Base-by-base conservation (phyloP, 2,329 filamentous ascomycete species). In the Phialophora chinensis region DNA sequence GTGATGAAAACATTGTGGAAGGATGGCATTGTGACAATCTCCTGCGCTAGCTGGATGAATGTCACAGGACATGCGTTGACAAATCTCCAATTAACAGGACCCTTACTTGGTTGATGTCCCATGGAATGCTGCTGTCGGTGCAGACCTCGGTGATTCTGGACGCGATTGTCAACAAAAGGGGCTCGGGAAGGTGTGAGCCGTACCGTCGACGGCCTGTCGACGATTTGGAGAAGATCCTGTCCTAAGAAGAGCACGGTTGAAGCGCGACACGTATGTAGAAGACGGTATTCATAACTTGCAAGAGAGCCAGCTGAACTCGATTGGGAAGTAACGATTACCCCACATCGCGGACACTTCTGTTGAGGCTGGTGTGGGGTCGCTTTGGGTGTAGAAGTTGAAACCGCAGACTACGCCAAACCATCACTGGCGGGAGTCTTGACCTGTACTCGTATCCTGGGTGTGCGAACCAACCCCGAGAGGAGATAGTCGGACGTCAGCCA, bases 311-410 rank as follows among this genome's bases (percentile, higher is more conserved):
- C 10, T 27, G 14, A 2, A 1, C 17, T 44, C 38, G 20, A 49
- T 50, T 50, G 17, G 57, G 57, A 8, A 55, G 27, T 27, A 49
- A n/a, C 7, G 12, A 12, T n/a, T 44, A 65, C 62, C 56, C 62
- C 62, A 65, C 62, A 55, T 65, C 25, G 23, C 17, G 31, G 4
- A 1, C 29, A 7, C 42, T 44, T 3, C 35, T 38, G 33, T 56
- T 49, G 57, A 65, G 62, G 62, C 62, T 65, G 62, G 50, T 14
- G 62, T 65, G 62, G 62, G 62, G 62, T 31, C 35, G 2, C 10
- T 14, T 53, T 2, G 17, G 33, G 25, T n/a, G 14, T 33, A 7
- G 17, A 56, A 52, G 31, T 29, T 25, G 49, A 5, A 7, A 44
- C 38, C 10, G 17, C 6, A n/a, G 38, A 8, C 38, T 6, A 44